Conservation (phyloP, 192 early-diverging fungal species). For the Podila minutissima region DNA sequence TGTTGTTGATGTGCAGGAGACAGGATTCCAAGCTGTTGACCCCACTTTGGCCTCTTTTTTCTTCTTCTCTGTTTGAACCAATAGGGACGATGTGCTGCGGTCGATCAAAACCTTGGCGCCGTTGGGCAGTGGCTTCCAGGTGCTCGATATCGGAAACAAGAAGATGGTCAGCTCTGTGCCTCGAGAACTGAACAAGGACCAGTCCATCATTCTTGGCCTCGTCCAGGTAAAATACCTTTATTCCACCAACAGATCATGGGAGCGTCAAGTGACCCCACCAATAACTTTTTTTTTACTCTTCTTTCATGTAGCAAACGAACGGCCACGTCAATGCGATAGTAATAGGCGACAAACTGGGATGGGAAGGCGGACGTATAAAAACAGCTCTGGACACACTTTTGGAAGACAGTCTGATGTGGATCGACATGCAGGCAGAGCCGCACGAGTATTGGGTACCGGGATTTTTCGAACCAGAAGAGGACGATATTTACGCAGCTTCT, state of each 20-base stretch:
- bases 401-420: constrained; percentile 81
- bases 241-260: not conserved
- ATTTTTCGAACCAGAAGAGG: constrained; percentile 61
- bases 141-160: constrained; percentile 80
- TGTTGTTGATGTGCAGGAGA: not conserved
- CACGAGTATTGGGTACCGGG: constrained; percentile 67
- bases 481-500: constrained; percentile 33
- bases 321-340: constrained; percentile 49
- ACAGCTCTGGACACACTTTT: constrained; percentile 70
- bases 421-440: constrained; percentile 68
- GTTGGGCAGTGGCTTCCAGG: constrained; percentile 90
- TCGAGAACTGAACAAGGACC: constrained; percentile 88
- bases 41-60: constrained; percentile 19
- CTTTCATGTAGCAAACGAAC: constrained; percentile 24
- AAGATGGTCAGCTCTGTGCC: constrained; percentile 92
- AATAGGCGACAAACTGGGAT: constrained; percentile 57
- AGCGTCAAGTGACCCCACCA: not conserved
- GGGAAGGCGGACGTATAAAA: constrained; percentile 65
- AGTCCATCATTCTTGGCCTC: constrained; percentile 70
- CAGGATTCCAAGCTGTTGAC: not conserved
- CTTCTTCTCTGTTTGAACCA: too few species aligned
- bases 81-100: constrained; percentile 87
- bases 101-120: constrained; percentile 88
- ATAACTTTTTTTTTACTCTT: not conserved
- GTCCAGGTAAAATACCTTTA: constrained; percentile 67